These are phyloP conservation scores for Trapa bicornis DNA, from an alignment of 345 rosid genomes.

Conservation along the genomic window DNA sequence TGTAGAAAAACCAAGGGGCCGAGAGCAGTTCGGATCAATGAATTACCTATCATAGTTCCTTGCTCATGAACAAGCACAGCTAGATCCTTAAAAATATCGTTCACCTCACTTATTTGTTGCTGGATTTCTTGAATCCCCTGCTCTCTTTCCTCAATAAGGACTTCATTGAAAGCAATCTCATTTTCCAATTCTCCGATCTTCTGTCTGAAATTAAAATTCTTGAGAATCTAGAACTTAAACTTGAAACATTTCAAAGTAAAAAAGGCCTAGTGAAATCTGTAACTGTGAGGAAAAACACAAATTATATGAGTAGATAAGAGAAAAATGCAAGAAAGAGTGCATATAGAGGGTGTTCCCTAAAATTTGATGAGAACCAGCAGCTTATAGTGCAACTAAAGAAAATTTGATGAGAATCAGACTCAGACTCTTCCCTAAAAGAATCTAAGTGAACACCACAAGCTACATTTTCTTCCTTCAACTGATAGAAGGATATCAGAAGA, in stretches of 20 bases:
- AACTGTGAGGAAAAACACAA: not conserved
- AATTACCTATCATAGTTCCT: constrained; percentile 13
- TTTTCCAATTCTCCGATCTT: constrained; percentile 5
- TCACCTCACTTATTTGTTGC: constrained; percentile 14
- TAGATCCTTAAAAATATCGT: constrained; percentile 14
- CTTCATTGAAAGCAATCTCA: constrained; percentile 14
- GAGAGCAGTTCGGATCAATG: constrained; percentile 1
- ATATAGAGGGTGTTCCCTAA: too few species aligned
- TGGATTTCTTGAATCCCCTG: constrained; percentile 14
- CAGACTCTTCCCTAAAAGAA: too few species aligned
- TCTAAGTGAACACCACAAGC: too few species aligned
- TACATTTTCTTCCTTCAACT: too few species aligned
- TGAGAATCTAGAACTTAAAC: not conserved
- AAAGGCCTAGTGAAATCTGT: not conserved
- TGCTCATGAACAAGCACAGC: constrained; percentile 15
- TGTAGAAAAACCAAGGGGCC: not conserved
- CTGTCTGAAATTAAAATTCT: constrained; percentile 33
- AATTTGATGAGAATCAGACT: too few species aligned
- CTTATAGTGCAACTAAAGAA: too few species aligned
- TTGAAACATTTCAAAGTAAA: not conserved
- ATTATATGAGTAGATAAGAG: too few species aligned
- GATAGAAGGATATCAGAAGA: too few species aligned
- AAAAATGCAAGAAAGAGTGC: too few species aligned
- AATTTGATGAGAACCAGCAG: too few species aligned
- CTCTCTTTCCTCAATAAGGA: constrained; percentile 18